Base-by-base conservation (phyloP, 1,139 yeast species). In the Sugiyamaella castrensis region DNA sequence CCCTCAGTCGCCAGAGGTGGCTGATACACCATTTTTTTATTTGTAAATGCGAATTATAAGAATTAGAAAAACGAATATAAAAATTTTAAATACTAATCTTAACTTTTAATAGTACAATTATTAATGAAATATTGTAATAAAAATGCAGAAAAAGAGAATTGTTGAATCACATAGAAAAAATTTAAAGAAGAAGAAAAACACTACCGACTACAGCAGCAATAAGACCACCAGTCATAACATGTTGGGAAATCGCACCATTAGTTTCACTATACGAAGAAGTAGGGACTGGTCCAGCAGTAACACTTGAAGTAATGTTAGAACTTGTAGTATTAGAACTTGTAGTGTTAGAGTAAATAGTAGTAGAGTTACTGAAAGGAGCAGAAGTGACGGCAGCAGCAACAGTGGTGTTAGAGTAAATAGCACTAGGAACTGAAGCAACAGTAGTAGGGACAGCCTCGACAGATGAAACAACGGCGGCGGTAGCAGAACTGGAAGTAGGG, bases 181-280 rank as follows among this genome's bases (percentile, higher is more conserved):
- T 8, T 36, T 33, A 41, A 27, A 42, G 40, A 35, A 42, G 40
- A 19, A 42, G 26, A 34, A 42, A 30, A 16, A 40, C 33, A 34
- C 39, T 42, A 24, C 35, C 40, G 19, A 42, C 16, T 28, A 42
- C 26, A 15, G 40, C 46, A 15, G 40, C 46, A 12, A 29, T 24
- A 26, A 42, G 40, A 10, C 46, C 40, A 16, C 35, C 40, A 29
- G 35, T 16, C 29, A 42, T 36, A 26, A 42, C 39, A 35, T 30
- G 31, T 19, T 28, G 64, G 63, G 35, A 26, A 37, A 38, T 38
- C 12, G 47, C 42, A 26, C 42, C 42, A 12, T 38, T 44, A 32
- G 46, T 44, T 12, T 35, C 29, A 13, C 34, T 12, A 19, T 36
- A 29, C 10, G 40, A 33, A 30, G 50, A 37, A 30, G 47, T 29